Evolutionary conservation across 306 rosid species (phyloP).

Genomic region (Neltuma alba): DNA sequence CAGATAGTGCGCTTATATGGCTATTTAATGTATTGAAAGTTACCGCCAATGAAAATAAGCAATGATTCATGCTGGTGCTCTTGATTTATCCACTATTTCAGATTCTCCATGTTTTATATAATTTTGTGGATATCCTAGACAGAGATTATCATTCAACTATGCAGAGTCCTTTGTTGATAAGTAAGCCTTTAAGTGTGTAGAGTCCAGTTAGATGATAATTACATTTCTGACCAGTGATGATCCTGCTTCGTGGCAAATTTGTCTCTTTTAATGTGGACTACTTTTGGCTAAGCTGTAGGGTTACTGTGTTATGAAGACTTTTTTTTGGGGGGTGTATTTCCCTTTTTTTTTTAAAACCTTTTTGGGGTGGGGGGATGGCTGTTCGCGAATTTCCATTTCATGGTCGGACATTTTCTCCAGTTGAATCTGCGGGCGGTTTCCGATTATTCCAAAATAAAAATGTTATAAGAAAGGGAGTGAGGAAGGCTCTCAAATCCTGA

Average conservation of each 20-base stretch:
- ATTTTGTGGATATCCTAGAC: not conserved
- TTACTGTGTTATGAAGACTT: not conserved
- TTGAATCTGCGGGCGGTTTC: not conserved
- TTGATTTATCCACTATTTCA: not conserved
- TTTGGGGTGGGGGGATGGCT: not conserved
- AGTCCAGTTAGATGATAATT: constrained; percentile 9
- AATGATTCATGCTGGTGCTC: not conserved
- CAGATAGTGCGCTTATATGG: not conserved
- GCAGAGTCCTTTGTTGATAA: not conserved
- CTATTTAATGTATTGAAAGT: not conserved
- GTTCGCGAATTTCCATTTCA: not conserved
- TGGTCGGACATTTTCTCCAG: constrained; percentile 16
- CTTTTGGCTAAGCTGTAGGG: not conserved
- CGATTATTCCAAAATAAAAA: constrained; percentile 7
- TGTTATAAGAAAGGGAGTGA: not conserved
- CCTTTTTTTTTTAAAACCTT: no score
- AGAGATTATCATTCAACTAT: not conserved
- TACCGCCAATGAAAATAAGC: not conserved
- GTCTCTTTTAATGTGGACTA: not conserved
- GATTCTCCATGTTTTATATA: not conserved
- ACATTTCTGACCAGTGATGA: not conserved
- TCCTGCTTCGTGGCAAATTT: constrained; percentile 25
- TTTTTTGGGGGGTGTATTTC: no score
- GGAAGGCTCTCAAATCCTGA: not conserved
- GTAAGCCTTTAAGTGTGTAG: not conserved